phyloP scores from a whole-genome alignment of 305 asterid genomes.

The Fraxinus sp. region DNA sequence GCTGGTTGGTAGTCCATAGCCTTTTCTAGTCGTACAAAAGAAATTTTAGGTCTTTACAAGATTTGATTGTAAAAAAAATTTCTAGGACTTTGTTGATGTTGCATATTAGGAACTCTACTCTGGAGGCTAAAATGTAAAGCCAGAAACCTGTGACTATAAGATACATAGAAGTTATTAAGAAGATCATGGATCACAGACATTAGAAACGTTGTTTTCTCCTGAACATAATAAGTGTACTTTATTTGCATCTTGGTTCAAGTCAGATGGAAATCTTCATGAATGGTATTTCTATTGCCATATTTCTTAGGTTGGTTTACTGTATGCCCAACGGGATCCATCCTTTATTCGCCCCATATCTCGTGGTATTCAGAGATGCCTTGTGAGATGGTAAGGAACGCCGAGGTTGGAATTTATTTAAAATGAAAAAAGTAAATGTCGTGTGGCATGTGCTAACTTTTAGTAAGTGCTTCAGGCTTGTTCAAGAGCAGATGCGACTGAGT shows the following conservation, averaged over 20 bases:
- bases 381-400: slow-evolving; percentile 71
- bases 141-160: neutral
- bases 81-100: neutral
- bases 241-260: slow-evolving; percentile 12
- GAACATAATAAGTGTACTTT: neutral
- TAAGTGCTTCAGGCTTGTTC: slow-evolving; percentile 76
- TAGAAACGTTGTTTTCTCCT: neutral
- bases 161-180: neutral
- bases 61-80: neutral
- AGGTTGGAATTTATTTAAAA: slow-evolving; percentile 19
- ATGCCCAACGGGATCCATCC: slow-evolving; percentile 84
- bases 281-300: neutral
- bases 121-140: neutral
- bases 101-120: neutral
- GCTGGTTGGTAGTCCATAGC: slow-evolving; percentile 5
- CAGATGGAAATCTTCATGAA: slow-evolving; percentile 1
- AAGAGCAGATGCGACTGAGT: slow-evolving; percentile 59
- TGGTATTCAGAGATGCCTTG: slow-evolving; percentile 88
- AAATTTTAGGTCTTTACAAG: neutral
- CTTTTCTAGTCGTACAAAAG: slow-evolving; percentile 1
- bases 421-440: slow-evolving; percentile 17
- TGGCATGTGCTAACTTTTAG: slow-evolving; percentile 31
- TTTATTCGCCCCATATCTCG: slow-evolving; percentile 82
- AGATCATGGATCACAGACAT: neutral
- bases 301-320: slow-evolving; percentile 79